These are phyloP conservation scores for Stropharia rugosoannulata DNA, from an alignment of 768 basidiomycete genomes.

Conservation along the genomic window DNA sequence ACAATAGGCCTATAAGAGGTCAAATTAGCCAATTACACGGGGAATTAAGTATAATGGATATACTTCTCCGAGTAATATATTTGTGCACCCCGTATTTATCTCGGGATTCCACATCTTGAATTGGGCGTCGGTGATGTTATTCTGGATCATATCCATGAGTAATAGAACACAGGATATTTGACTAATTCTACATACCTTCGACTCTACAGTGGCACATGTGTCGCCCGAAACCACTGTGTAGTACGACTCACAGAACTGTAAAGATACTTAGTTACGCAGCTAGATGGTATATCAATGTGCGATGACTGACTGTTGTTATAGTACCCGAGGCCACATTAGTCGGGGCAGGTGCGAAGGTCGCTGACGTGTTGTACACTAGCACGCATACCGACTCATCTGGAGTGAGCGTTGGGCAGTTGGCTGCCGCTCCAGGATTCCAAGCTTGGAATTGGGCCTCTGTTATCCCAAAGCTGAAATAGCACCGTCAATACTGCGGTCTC, in stretches of 20 bases:
- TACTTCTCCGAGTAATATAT: slow-evolving; percentile 10
- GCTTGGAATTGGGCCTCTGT: not conserved
- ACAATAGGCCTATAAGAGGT: too few relatives aligned
- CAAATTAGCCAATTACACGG: too few relatives aligned
- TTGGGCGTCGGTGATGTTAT: slow-evolving; percentile 11
- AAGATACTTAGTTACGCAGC: not conserved
- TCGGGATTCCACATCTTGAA: slow-evolving; percentile 21
- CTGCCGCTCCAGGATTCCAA: not conserved
- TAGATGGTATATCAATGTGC: not conserved
- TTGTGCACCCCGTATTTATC: slow-evolving; percentile 16
- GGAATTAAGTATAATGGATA: too few relatives aligned
- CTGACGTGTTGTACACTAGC: slow-evolving; percentile 1
- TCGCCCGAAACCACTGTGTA: slow-evolving; percentile 24
- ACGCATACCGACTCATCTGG: not conserved
- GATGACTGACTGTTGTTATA: slow-evolving; percentile 5
- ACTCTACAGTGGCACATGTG: slow-evolving; percentile 16
- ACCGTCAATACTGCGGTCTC: not conserved
- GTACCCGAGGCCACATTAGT: slow-evolving; percentile 11
- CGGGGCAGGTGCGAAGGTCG: slow-evolving; percentile 7
- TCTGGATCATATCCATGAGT: not conserved
- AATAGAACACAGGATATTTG: not conserved
- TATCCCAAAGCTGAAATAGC: not conserved
- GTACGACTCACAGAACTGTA: slow-evolving; percentile 16
- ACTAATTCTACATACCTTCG: not conserved
- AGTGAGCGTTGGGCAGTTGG: not conserved